Percentiles rank a stretch among this genome's conserved stretches.
Conservation (phyloP, 257 asterid genomes). For the Solanum appendiculatum region DNA sequence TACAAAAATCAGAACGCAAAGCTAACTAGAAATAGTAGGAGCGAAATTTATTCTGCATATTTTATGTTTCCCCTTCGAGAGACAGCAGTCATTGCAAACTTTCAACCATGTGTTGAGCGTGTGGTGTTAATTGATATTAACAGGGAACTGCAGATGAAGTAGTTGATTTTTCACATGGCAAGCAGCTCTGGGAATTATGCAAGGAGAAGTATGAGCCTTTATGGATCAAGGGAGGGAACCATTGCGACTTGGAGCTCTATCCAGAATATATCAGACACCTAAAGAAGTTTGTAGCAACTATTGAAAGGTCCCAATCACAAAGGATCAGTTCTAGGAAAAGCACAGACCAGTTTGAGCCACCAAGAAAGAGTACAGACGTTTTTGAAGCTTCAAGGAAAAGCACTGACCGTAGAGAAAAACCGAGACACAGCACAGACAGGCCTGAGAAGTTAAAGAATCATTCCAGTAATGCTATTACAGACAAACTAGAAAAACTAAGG, state of each 20-base stretch:
- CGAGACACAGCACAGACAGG: conserved; percentile 68
- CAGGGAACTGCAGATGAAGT: conserved; percentile 95
- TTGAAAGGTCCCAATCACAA: conserved; percentile 64
- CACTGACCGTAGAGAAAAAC: conserved; percentile 78
- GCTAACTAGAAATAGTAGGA: background rate
- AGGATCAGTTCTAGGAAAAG: conserved; percentile 58
- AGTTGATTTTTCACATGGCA: conserved; percentile 77
- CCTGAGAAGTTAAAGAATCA: conserved; percentile 49
- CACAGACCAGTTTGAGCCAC: conserved; percentile 60
- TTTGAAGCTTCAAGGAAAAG: conserved; percentile 74
- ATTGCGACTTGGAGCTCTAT: conserved; percentile 72
- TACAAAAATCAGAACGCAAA: background rate
- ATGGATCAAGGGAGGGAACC: conserved; percentile 84
- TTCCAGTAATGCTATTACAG: conserved; percentile 27
- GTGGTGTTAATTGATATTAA: background rate
- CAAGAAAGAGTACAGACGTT: conserved; percentile 63
- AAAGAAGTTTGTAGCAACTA: conserved; percentile 65
- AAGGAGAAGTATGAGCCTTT: conserved; percentile 80
- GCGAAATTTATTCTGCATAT: background rate
- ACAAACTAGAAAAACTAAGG: conserved; percentile 49
- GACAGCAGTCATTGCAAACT: background rate
- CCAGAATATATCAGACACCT: conserved; percentile 77
- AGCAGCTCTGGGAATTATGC: conserved; percentile 84
- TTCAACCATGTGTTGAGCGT: background rate
- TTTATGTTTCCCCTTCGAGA: background rate